A percentile compares a stretch with the other conserved stretches of the same genome.
Evolutionary conservation across 2,329 filamentous ascomycete species (phyloP).

Genomic region (Pseudocercospora ulei): DNA sequence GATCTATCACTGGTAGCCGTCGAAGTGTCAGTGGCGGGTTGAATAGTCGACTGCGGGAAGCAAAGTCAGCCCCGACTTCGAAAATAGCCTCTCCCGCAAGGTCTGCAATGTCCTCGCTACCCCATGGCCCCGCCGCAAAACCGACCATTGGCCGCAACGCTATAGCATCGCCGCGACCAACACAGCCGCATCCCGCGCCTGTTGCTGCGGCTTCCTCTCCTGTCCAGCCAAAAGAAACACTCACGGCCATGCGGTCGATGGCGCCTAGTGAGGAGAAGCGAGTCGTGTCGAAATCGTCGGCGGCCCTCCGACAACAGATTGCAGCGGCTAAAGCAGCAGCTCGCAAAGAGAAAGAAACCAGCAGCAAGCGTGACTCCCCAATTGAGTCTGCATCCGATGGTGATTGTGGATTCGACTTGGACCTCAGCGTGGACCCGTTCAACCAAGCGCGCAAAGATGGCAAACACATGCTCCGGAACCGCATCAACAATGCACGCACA

Average conservation of each 20-base stretch:
- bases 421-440: slow-evolving; percentile 57
- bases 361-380: slow-evolving; percentile 22
- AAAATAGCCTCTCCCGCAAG: slow-evolving; percentile 19
- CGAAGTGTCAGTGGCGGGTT: slow-evolving; percentile 27
- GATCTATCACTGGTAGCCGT: slow-evolving; percentile 22
- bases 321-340: slow-evolving; percentile 80
- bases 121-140: slow-evolving; percentile 10
- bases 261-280: slow-evolving; percentile 17
- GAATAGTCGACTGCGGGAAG: slow-evolving; percentile 23
- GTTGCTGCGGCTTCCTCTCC: slow-evolving; percentile 31
- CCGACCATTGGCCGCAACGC: slow-evolving; percentile 31
- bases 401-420: slow-evolving; percentile 47
- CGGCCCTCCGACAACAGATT: slow-evolving; percentile 77
- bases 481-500: slow-evolving; percentile 61
- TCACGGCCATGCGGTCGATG: slow-evolving; percentile 1
- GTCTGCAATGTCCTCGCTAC: slow-evolving; percentile 9
- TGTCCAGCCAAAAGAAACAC: slow-evolving; percentile 7
- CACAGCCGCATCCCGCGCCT: slow-evolving; percentile 30
- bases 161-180: slow-evolving; percentile 29
- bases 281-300: slow-evolving; percentile 50
- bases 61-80: slow-evolving; percentile 13
- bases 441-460: slow-evolving; percentile 54
- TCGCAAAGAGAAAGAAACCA: slow-evolving; percentile 32
- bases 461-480: slow-evolving; percentile 60
- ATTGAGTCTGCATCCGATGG: slow-evolving; percentile 11